Evolutionary conservation across 1,284 basidiomycete species (phyloP).

Genomic region (Malassezia caprae): DNA sequence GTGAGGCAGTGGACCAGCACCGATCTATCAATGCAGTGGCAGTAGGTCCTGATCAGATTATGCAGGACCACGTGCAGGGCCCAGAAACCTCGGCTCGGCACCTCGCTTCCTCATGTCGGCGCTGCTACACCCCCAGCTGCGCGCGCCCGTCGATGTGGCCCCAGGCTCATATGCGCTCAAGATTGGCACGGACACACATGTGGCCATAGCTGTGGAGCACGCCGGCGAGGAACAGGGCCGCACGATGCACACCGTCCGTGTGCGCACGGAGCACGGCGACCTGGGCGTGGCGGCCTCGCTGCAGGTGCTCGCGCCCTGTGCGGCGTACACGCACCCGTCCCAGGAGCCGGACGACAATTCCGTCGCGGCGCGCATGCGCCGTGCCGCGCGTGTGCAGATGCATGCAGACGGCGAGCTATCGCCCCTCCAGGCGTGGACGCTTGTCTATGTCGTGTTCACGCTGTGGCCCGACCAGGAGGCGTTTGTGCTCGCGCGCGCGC

Average conservation of each 20-base stretch:
- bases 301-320: slow-evolving; percentile 18
- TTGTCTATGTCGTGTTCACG: slow-evolving; percentile 24
- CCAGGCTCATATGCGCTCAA: not conserved
- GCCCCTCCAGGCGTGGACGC: slow-evolving; percentile 21
- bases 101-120: not conserved
- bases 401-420: not conserved
- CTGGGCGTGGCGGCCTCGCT: slow-evolving; percentile 1
- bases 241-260: not conserved
- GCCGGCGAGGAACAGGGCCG: not conserved
- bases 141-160: not conserved
- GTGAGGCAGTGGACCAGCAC: not conserved
- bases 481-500: slow-evolving; percentile 8
- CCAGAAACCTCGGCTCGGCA: not conserved
- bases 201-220: not conserved
- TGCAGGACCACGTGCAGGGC: not conserved
- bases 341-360: slow-evolving; percentile 40
- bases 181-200: not conserved
- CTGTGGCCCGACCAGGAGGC: slow-evolving; percentile 35
- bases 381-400: slow-evolving; percentile 18
- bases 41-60: not conserved
- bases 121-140: not conserved
- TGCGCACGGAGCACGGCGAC: not conserved
- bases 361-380: slow-evolving; percentile 20
- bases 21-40: not conserved
- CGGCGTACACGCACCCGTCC: slow-evolving; percentile 22